phyloP scores from a whole-genome alignment of 169 alveolate genomes.

The Eimeria necatrix region DNA sequence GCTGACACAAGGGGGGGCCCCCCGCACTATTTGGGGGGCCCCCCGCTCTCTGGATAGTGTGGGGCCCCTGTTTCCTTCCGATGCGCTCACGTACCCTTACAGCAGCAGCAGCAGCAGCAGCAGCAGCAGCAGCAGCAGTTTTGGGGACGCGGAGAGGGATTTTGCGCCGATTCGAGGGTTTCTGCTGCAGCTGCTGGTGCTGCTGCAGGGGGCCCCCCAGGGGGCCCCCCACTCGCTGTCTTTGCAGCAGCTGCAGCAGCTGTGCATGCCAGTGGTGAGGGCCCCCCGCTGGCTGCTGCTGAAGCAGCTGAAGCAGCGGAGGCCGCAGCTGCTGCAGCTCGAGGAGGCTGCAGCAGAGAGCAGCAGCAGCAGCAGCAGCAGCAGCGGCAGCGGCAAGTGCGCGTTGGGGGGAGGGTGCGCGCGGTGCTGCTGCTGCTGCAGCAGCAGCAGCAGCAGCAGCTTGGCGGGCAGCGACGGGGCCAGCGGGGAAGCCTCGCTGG shows the following conservation, averaged over 20 bases:
- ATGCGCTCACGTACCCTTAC: conserved; percentile 6
- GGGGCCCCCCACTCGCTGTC: not conserved
- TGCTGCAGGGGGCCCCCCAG: conserved; percentile 31
- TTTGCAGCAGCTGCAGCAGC: conserved; percentile 54
- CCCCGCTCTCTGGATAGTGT: not conserved
- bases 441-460: conserved; percentile 26
- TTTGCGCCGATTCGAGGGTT: not conserved
- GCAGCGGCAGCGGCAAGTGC: not conserved
- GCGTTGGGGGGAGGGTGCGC: not conserved
- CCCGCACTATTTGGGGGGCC: not conserved
- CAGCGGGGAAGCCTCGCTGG: not conserved
- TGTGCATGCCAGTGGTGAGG: not conserved
- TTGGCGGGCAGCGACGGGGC: not conserved
- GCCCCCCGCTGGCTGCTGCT: conserved; percentile 6
- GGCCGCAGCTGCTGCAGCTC: conserved; percentile 33
- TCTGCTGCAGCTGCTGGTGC: conserved; percentile 35
- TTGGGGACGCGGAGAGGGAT: not conserved
- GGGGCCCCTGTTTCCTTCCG: not conserved
- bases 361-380: conserved; percentile 25
- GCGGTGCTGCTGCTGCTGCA: not conserved
- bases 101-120: conserved; percentile 26
- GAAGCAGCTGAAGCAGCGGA: not conserved
- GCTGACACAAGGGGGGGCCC: conserved; percentile 13
- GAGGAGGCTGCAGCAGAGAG: conserved; percentile 9
- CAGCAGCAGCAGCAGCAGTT: conserved; percentile 31